Base-by-base conservation (phyloP, 129 eudicot species). In the Heracleum sosnowskyi region DNA sequence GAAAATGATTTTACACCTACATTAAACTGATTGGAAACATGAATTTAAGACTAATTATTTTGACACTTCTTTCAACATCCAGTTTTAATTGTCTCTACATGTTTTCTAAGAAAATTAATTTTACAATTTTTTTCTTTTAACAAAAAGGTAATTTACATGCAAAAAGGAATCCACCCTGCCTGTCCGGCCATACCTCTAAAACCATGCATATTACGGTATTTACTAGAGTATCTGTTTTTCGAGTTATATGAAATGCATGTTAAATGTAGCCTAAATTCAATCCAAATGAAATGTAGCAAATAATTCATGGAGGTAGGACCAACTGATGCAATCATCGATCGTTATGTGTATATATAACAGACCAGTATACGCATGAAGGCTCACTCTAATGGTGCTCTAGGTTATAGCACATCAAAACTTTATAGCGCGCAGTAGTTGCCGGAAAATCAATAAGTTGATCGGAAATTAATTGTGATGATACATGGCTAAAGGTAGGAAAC, bases 401-500 rank as follows among this genome's bases (percentile, higher is more conserved):
- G n/a, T n/a, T 7, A 37, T 42, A 78, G 76, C 57, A 44, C 7
- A 13, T 33, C 40, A n/a, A n/a, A n/a, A n/a, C n/a, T n/a, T n/a
- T n/a, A n/a, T n/a, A n/a, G n/a, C n/a, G n/a, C n/a, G n/a, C n/a
- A n/a, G 81, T 62, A 60, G 33, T 60, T 26, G 76, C 85, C 84
- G 83, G 85, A 47, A 74, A 75, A 20, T 69, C 79, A 44, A 60
- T 24, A 36, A 26, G 53, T 72, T 73, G 74, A 2, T 55, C 39
- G 76, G 53, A 60, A 81, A 70, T 81, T 15, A 31, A 51, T 49
- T 70, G 49, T 78, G 74, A 55, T 81, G 85, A 75, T 81, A 64
- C 51, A 93, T 93, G 98, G 97, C 98, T 8, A 93, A 90, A 79
- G 88, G 90, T 47, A 89, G 95, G 63, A 89, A 82, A 87, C 78